Conservation (phyloP, 768 basidiomycete species). For the Panus rudis region DNA sequence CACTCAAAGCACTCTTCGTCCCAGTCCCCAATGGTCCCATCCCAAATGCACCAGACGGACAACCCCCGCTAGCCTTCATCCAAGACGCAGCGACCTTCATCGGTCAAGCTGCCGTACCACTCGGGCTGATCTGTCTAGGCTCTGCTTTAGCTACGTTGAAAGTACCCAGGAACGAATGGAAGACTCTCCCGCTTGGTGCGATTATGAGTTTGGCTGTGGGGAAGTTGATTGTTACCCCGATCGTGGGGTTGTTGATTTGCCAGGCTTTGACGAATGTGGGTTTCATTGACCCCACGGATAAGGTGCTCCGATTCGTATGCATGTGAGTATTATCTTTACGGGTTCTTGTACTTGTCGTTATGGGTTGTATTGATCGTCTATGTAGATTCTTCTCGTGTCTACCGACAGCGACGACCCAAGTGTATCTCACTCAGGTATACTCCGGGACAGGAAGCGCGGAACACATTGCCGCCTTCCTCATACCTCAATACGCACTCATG, state of each 20-base stretch:
- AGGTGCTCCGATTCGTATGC: constrained; percentile 26
- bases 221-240: constrained; percentile 50
- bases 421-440: constrained; percentile 19
- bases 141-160: constrained; percentile 54
- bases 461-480: constrained; percentile 13
- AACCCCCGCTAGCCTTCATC: constrained; percentile 58
- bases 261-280: constrained; percentile 9
- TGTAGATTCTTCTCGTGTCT: constrained; percentile 22
- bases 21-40: constrained; percentile 36
- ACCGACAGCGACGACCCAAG: constrained; percentile 24
- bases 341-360: background rate
- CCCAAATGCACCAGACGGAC: constrained; percentile 53
- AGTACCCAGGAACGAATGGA: constrained; percentile 43
- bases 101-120: constrained; percentile 55
- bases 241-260: constrained; percentile 51
- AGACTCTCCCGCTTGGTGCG: constrained; percentile 40
- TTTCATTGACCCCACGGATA: constrained; percentile 20
- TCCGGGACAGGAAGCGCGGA: constrained; percentile 14
- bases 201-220: constrained; percentile 46
- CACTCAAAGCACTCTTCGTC: constrained; percentile 57
- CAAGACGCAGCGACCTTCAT: constrained; percentile 52
- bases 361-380: constrained; percentile 1
- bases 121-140: constrained; percentile 57
- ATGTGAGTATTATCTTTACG: constrained; percentile 14
- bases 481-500: constrained; percentile 32